Base-by-base conservation (phyloP, 1,284 basidiomycete genomes). In the Ustilago vetiveriae region DNA sequence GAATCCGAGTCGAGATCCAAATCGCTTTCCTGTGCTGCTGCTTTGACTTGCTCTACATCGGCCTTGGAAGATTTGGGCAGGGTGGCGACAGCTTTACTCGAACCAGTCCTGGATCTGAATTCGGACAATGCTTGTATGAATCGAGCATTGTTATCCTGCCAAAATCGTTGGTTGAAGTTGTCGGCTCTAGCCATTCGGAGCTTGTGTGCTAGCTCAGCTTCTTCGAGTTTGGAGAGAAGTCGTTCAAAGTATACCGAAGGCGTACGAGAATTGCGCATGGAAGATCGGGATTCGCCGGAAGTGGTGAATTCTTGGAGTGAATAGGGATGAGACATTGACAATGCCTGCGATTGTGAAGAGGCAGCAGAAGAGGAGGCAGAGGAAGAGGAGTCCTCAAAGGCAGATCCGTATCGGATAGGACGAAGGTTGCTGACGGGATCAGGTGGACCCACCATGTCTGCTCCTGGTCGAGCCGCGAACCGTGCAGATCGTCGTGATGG, bases 161-260 rank as follows among this genome's bases (percentile, higher is more conserved):
- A 81, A 38, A 81, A 81, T 33, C 79, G 76, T 55, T 81, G 78
- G 53, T 79, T 78, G 55, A 77, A 76, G 41, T 66, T 70, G 42
- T 79, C 74, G 3, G 72, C 70, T n/a, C 72, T 47, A 4, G 67
- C 55, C 51, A 70, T 69, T 30, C 68, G 63, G 13, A 80, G 56
- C 24, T 73, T 67, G 27, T 76, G 74, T 1, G 74, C 64, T 8
- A 81, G 62, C 26, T 77, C 73, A 19, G 75, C 77, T 32, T 67
- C 68, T 40, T 81, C 75, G 19, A 80, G 70, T 10, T 66, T 60
- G 7, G 44, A 44, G 6, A 64, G 44, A 7, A 77, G 53, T 3
- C 60, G 63, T 36, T 72, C 58, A 21, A 69, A 68, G 57, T 79
- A 74, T 36, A 47, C 41, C 22, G 51, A 78, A 14, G 43, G 64